A percentile compares a stretch with the other conserved stretches of the same genome.
These are phyloP conservation scores for Bullera alba DNA, from an alignment of 768 basidiomycete genomes.

Conservation along the genomic window DNA sequence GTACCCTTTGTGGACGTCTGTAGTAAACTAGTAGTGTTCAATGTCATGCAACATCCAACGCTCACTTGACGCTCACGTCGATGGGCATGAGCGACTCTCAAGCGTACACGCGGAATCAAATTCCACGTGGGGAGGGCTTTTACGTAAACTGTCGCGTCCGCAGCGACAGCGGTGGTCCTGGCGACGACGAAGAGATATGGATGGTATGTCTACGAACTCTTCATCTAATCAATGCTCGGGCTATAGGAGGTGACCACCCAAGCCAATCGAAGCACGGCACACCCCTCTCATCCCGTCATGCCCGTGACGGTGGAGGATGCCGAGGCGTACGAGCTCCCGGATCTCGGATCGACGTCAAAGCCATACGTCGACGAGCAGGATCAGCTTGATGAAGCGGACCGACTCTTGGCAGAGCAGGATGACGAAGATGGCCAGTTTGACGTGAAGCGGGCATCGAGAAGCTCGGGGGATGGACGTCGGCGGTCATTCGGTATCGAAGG, in stretches of 20 bases:
- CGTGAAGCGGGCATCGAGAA: not conserved
- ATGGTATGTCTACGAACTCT: not conserved
- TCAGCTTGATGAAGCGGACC: conserved; percentile 7
- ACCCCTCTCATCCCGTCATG: not conserved
- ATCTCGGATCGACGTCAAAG: conserved; percentile 3
- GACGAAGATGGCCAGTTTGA: not conserved
- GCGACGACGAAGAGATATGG: not conserved
- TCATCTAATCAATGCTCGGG: not conserved
- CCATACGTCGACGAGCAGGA: conserved; percentile 2
- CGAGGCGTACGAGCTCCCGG: conserved; percentile 39
- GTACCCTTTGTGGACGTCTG: not conserved
- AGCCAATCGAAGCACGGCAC: not conserved
- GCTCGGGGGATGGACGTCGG: not conserved
- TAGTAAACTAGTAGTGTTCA: not conserved
- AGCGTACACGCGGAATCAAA: not conserved
- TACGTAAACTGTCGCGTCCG: not conserved
- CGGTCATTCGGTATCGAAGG: not conserved
- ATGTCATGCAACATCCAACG: not conserved
- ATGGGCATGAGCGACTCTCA: not conserved
- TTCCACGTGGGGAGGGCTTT: not conserved
- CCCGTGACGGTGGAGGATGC: conserved; percentile 20
- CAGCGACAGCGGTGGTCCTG: no score
- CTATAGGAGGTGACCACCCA: not conserved
- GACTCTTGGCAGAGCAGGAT: not conserved
- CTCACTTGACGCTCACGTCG: not conserved